A percentile compares a stretch with the other conserved stretches of the same genome.
phyloP scores from a whole-genome alignment of 352 stramenopile genomes.

The Phytophthora macrochlamydospora region DNA sequence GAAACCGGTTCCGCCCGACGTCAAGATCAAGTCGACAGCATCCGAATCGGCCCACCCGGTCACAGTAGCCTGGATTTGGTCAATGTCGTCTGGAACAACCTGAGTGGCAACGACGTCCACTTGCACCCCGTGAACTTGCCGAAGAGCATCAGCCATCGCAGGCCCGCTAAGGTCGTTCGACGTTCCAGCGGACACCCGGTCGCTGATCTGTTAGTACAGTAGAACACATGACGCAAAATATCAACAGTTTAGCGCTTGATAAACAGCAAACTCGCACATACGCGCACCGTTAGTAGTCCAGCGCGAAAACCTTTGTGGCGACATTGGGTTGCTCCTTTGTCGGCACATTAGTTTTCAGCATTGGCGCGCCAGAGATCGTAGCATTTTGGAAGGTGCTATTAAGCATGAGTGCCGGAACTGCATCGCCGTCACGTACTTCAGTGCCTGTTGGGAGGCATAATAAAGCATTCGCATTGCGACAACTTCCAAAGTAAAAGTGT shows the following conservation, averaged over 20 bases:
- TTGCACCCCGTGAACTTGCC: slow-evolving; percentile 47
- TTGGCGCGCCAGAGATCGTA: background rate
- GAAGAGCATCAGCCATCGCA: slow-evolving; percentile 73
- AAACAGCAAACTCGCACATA: background rate
- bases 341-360: background rate
- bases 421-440: slow-evolving; percentile 63
- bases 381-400: slow-evolving; percentile 60
- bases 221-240: background rate
- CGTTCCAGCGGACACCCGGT: slow-evolving; percentile 71
- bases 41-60: slow-evolving; percentile 76
- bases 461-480: slow-evolving; percentile 89
- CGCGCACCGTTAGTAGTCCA: slow-evolving; percentile 66
- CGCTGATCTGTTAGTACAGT: slow-evolving; percentile 59
- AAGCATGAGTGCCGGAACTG: slow-evolving; percentile 52
- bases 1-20: slow-evolving; percentile 90
- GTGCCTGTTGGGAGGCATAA: slow-evolving; percentile 88
- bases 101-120: slow-evolving; percentile 57
- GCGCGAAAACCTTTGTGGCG: slow-evolving; percentile 57
- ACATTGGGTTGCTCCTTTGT: slow-evolving; percentile 2
- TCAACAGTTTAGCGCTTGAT: background rate
- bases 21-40: slow-evolving; percentile 83
- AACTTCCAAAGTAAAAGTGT: slow-evolving; percentile 33
- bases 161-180: slow-evolving; percentile 84
- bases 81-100: slow-evolving; percentile 80
- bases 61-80: slow-evolving; percentile 72